These are phyloP conservation scores for Monotropa hypopitys DNA, from an alignment of 179 eudicot genomes.

Conservation along the genomic window DNA sequence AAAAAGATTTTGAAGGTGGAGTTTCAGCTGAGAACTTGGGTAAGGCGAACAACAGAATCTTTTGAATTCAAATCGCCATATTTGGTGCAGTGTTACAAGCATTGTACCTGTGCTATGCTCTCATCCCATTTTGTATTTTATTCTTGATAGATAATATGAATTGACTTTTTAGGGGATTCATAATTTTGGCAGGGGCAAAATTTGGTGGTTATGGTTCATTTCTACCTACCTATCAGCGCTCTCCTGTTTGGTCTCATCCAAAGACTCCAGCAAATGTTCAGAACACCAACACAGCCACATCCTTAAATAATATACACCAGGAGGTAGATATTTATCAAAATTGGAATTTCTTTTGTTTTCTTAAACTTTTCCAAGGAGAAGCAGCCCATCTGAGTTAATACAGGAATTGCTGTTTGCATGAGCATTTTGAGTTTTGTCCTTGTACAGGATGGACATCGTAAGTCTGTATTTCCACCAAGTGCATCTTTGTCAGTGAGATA, in stretches of 20 bases:
- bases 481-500: conserved; percentile 33
- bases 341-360: neutral
- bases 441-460: conserved; percentile 40
- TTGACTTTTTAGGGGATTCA: conserved; percentile 21
- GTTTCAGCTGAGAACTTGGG: conserved; percentile 95
- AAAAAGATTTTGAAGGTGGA: conserved; percentile 94
- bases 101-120: too few relatives aligned
- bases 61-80: conserved; percentile 7
- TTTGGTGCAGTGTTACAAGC: conserved; percentile 4
- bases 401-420: conserved; percentile 3
- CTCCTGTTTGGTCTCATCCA: conserved; percentile 56
- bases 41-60: conserved; percentile 29
- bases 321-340: conserved; percentile 43
- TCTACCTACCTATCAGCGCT: conserved; percentile 67
- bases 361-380: conserved; percentile 6
- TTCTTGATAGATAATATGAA: too few relatives aligned
- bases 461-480: conserved; percentile 35
- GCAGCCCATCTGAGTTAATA: neutral
- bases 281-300: conserved; percentile 24
- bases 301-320: conserved; percentile 33
- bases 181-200: conserved; percentile 61
- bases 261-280: conserved; percentile 53
- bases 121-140: too few relatives aligned
- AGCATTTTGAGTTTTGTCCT: conserved; percentile 19
- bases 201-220: conserved; percentile 93